Percentiles rank a stretch among this genome's conserved stretches.
phyloP scores from a whole-genome alignment of 169 alveolate species.

The Miamiensis avidus region DNA sequence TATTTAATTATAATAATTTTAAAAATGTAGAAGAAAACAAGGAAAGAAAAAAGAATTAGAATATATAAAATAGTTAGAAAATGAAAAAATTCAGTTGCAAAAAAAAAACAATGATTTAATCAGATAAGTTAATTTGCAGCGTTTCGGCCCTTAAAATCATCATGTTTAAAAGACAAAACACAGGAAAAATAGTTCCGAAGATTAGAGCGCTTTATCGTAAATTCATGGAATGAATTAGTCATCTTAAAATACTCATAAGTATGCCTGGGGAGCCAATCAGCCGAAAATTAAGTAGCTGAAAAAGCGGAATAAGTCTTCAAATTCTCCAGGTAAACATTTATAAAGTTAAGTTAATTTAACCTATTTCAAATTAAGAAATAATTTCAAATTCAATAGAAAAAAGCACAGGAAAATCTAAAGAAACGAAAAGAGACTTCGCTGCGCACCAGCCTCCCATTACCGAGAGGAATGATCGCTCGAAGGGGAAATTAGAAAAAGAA shows the following conservation, averaged over 20 bases:
- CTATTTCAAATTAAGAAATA: too few species aligned
- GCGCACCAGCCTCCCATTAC: too few species aligned
- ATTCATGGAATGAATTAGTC: too few species aligned
- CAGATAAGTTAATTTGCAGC: not conserved
- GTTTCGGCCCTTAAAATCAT: too few species aligned
- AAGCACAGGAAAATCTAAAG: too few species aligned
- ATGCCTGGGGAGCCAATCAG: not conserved
- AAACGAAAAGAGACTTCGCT: too few species aligned
- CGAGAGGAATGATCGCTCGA: too few species aligned
- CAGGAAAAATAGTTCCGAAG: not conserved
- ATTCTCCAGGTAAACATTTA: not conserved
- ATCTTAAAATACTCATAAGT: not conserved
- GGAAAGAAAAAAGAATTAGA: not conserved
- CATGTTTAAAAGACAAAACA: not conserved
- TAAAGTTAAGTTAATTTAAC: too few species aligned
- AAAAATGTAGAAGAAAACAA: not conserved
- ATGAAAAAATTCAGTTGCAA: not conserved
- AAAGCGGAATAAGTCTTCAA: not conserved
- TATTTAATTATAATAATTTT: too few species aligned
- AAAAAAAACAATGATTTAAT: not conserved
- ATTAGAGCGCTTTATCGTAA: too few species aligned
- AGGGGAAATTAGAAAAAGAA: too few species aligned
- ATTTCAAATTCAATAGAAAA: too few species aligned
- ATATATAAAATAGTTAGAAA: not conserved
- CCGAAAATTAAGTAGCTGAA: not conserved